These are phyloP conservation scores for Trichoderma sp. DNA, from an alignment of 2,329 filamentous ascomycete species.

Conservation along the genomic window DNA sequence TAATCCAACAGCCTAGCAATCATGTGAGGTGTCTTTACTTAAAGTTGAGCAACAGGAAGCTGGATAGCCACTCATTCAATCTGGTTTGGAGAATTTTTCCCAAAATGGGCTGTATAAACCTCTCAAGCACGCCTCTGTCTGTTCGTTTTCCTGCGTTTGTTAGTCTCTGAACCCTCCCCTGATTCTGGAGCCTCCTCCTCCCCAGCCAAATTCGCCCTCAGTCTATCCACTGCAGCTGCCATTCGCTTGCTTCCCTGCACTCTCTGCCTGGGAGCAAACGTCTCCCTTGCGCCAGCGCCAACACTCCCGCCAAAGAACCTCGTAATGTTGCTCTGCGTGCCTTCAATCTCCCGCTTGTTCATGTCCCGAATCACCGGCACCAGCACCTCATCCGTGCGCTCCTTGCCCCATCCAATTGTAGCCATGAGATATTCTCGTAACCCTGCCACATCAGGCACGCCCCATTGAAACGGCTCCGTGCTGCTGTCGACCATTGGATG, in stretches of 20 bases:
- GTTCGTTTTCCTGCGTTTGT: slow-evolving; percentile 22
- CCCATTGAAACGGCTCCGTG: slow-evolving; percentile 85
- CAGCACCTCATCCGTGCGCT: slow-evolving; percentile 90
- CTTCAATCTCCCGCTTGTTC: slow-evolving; percentile 83
- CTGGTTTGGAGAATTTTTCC: neutral
- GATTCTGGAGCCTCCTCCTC: slow-evolving; percentile 12
- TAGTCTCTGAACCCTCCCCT: slow-evolving; percentile 2
- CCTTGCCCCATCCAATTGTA: slow-evolving; percentile 89
- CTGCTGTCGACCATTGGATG: slow-evolving; percentile 80
- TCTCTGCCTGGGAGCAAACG: slow-evolving; percentile 67
- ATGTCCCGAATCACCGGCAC: slow-evolving; percentile 95
- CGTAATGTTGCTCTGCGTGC: slow-evolving; percentile 96
- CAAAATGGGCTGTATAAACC: neutral
- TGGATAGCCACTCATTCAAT: neutral
- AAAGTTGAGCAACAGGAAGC: too few relatives aligned
- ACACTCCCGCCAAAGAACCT: slow-evolving; percentile 77
- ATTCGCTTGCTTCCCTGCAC: slow-evolving; percentile 68
- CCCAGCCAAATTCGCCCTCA: slow-evolving; percentile 46
- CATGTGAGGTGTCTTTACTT: neutral
- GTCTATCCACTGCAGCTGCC: slow-evolving; percentile 67
- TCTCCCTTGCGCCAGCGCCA: slow-evolving; percentile 63
- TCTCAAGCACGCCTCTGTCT: neutral
- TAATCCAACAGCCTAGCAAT: neutral
- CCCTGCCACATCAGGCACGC: slow-evolving; percentile 86
- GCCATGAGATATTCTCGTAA: slow-evolving; percentile 81